These are phyloP conservation scores for Xylaria sp. DNA, from an alignment of 2,329 filamentous ascomycete genomes.

Conservation along the genomic window DNA sequence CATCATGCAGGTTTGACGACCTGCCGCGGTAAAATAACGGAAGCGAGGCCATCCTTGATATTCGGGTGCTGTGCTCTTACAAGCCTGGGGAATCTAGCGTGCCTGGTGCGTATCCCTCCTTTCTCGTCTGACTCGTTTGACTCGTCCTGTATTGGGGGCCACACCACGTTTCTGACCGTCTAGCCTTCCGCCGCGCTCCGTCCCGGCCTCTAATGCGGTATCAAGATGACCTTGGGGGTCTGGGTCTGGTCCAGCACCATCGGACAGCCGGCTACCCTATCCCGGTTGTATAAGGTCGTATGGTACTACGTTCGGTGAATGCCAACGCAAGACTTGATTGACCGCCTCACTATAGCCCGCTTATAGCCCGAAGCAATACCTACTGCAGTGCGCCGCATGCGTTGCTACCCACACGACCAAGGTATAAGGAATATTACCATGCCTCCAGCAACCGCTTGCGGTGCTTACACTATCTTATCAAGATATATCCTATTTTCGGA, in stretches of 20 bases:
- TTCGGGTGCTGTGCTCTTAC: too few relatives aligned
- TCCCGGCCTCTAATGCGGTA: neutral
- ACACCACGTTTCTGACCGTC: neutral
- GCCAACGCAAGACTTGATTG: neutral
- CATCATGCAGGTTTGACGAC: slow-evolving; percentile 5
- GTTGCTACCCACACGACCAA: slow-evolving; percentile 15
- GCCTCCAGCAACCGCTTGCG: too few relatives aligned
- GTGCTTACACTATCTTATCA: slow-evolving; percentile 1
- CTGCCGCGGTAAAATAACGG: neutral
- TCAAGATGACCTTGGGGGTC: too few relatives aligned
- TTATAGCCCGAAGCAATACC: neutral
- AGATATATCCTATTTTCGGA: neutral
- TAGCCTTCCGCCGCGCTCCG: neutral
- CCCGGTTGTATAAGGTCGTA: neutral
- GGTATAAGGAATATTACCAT: neutral
- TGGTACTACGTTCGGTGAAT: neutral
- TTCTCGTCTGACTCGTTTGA: neutral
- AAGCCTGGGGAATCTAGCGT: neutral
- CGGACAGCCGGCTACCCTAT: neutral
- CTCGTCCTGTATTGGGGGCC: neutral
- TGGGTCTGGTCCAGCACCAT: neutral
- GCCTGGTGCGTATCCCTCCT: neutral
- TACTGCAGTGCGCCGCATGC: neutral
- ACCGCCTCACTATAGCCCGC: neutral
- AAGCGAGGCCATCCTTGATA: neutral